phyloP scores from a whole-genome alignment of 2,329 filamentous ascomycete species.

The Pseudopyrenochaeta lycopersici region DNA sequence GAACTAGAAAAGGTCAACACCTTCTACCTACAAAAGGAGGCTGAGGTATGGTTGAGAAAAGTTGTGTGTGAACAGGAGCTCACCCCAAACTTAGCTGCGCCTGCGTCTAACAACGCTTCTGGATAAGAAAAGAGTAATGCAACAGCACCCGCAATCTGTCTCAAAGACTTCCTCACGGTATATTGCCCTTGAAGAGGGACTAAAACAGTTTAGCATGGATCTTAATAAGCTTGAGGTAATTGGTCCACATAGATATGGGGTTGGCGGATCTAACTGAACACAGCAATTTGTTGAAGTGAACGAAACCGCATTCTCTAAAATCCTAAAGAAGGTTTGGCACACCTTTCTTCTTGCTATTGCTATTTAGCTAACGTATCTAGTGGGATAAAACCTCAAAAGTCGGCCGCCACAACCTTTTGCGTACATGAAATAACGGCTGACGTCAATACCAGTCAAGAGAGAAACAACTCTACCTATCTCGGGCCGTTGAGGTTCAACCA shows the following conservation, averaged over 20 bases:
- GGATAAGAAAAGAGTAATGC: conserved; percentile 93
- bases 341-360: conserved; percentile 1
- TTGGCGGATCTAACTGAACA: conserved; percentile 35
- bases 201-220: conserved; percentile 96
- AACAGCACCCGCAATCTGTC: conserved; percentile 77
- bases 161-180: conserved; percentile 93
- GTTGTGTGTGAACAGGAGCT: conserved; percentile 17
- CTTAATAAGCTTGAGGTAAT: conserved; percentile 86
- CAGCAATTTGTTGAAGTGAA: conserved; percentile 98
- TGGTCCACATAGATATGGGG: conserved; percentile 22
- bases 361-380: conserved; percentile 56
- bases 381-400: conserved; percentile 99
- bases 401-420: conserved; percentile 32
- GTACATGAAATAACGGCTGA: conserved; percentile 40
- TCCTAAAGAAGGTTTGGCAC: conserved; percentile 82
- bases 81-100: conserved; percentile 74
- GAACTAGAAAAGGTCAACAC: conserved; percentile 98
- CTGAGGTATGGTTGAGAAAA: conserved; percentile 73
- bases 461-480: conserved; percentile 94
- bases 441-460: conserved; percentile 75
- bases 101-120: conserved; percentile 89
- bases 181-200: conserved; percentile 93
- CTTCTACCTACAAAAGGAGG: conserved; percentile 97
- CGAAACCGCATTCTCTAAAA: conserved; percentile 97
- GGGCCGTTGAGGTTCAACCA: conserved; percentile 95